phyloP scores from a whole-genome alignment of 2,329 filamentous ascomycete species.

The Leptographium wingfieldii region DNA sequence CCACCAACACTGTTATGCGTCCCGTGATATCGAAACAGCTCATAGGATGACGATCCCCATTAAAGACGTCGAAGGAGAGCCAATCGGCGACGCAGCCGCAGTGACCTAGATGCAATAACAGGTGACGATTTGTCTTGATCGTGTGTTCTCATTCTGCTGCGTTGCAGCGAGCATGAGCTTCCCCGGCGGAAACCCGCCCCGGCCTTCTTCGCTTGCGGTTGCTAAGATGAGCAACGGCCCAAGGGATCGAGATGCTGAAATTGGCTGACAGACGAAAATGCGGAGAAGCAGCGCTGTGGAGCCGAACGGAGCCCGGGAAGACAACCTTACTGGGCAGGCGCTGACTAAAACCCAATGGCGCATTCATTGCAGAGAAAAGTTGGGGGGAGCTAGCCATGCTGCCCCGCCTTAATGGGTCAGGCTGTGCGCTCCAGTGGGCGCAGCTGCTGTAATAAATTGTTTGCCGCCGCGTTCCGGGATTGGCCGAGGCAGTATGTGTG shows the following conservation, averaged over 20 bases:
- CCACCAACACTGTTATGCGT: background rate
- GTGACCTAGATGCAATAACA: background rate
- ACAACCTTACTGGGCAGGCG: background rate
- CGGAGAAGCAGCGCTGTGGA: background rate
- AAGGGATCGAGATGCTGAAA: background rate
- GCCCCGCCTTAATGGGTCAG: background rate
- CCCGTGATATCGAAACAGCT: background rate
- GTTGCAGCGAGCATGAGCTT: background rate
- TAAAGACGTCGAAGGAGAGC: background rate
- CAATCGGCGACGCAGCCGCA: background rate
- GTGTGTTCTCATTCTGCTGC: background rate
- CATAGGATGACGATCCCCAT: no score
- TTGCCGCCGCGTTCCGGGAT: conserved; percentile 3
- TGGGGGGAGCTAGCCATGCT: background rate
- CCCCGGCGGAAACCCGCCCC: background rate
- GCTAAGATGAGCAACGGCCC: background rate
- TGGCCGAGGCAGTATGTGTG: background rate
- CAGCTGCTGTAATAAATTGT: background rate
- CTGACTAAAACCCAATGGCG: background rate
- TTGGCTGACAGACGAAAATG: background rate
- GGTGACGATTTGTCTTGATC: background rate
- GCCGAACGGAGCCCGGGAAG: background rate
- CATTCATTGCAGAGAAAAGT: background rate
- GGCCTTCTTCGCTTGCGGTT: background rate
- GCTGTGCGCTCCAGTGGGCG: background rate